Conservation (phyloP, 441 rosid genomes). For the Metrosideros polymorpha region DNA sequence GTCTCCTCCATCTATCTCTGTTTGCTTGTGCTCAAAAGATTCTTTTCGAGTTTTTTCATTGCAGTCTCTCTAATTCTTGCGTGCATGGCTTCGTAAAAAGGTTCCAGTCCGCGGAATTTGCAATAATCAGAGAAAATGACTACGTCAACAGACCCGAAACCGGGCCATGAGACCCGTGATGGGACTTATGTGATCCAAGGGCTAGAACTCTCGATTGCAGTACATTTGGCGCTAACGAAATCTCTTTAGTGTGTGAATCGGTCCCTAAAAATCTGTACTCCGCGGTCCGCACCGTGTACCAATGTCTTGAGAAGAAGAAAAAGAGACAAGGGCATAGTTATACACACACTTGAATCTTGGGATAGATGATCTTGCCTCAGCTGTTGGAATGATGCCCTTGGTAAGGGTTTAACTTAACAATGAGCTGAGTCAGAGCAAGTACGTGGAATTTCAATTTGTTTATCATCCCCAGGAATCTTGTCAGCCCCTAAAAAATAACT, state of each 20-base stretch:
- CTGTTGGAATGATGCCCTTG: constrained; percentile 14
- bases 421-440: constrained; percentile 9
- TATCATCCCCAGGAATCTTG: constrained; percentile 41
- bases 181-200: background rate
- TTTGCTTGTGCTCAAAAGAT: background rate
- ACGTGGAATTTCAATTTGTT: constrained; percentile 6
- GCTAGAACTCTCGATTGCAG: too few species aligned
- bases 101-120: background rate
- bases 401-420: constrained; percentile 12
- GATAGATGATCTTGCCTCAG: constrained; percentile 22
- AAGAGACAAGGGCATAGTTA: constrained; percentile 13
- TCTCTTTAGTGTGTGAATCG: background rate
- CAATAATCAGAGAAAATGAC: background rate
- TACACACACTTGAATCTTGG: constrained; percentile 11
- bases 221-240: background rate
- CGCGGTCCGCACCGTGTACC: background rate
- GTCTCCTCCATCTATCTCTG: background rate
- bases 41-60: background rate
- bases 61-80: background rate
- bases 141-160: background rate
- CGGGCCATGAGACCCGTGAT: too few species aligned
- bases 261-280: constrained; percentile 8
- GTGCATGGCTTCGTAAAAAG: background rate
- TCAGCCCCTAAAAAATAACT: background rate
- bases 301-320: background rate